Base-by-base conservation (phyloP, 2,329 filamentous ascomycete species). In the Colletotrichum orbiculare region DNA sequence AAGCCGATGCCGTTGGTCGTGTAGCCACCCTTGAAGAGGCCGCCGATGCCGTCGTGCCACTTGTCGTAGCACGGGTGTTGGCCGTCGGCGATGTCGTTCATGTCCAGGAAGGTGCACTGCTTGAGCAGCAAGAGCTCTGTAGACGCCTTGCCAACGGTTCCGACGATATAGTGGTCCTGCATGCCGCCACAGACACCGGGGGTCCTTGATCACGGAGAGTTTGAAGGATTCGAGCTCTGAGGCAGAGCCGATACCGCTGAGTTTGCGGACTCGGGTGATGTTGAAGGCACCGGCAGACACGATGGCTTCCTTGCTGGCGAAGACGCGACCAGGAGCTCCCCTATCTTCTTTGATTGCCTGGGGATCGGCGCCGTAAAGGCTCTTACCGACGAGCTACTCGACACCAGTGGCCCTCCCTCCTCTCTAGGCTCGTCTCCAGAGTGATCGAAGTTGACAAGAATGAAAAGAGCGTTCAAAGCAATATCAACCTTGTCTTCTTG, bases 1-100 rank as follows among this genome's bases (percentile, higher is more conserved):
- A 85, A 76, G 2, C 85, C 83, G 7, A 87, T 80, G 9, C 86
- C 87, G 62, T 84, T 83, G 1, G 85, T 81, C 0, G 73, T 73
- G 67, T 80, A 78, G 2, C 72, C 67, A 3, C 76, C 76, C 41
- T 71, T 76, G 13, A 50, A 67, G 13, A 50, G 67, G 56, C 75
- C 72, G 12, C 75, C 71, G 2, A 68, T 45, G 6, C 74, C 63
- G 8, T 71, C 60, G 15, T 69, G 66, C 76, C 78, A 82, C 15
- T 70, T 66, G 9, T 74, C 66, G 8, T 80, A 69, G 54, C 79
- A 81, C 0, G 78, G 73, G 53, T 81, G 78, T 25, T 69, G 61
- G 2, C 73, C 68, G 15, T 52, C 25, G 17, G 50, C n/a, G 39
- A 53, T 62, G 39, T 46, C 60, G 39, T 62, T 52, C 54, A 62